phyloP scores from a whole-genome alignment of 1,284 basidiomycete species.

The Spongispora temasekensis region DNA sequence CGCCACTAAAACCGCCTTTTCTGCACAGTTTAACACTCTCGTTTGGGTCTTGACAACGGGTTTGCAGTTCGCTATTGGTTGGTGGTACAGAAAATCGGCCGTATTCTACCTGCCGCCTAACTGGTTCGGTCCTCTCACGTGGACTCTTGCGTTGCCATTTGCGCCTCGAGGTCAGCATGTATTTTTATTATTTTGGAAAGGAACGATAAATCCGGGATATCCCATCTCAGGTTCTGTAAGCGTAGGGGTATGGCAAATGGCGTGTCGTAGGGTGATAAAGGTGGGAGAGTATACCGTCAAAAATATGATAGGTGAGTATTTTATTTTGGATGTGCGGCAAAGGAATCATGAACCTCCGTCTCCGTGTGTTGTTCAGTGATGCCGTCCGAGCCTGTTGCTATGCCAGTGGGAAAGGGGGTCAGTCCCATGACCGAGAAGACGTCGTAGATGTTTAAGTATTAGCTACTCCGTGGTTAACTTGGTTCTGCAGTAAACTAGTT shows the following conservation, averaged over 20 bases:
- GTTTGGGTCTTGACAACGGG: constrained; percentile 87
- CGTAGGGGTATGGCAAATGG: constrained; percentile 89
- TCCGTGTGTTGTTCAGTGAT: constrained; percentile 7
- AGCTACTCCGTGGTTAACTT: no score
- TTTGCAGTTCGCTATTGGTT: constrained; percentile 78
- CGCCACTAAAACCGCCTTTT: constrained; percentile 66
- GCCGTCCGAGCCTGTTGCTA: constrained; percentile 22
- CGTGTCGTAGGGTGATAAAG: constrained; percentile 77
- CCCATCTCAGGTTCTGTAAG: constrained; percentile 79
- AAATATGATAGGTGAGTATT: constrained; percentile 40
- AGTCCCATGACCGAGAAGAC: constrained; percentile 14
- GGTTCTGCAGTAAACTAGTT: no score
- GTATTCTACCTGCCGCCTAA: constrained; percentile 89
- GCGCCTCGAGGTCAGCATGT: constrained; percentile 68
- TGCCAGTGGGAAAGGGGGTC: constrained; percentile 14
- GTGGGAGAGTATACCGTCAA: constrained; percentile 69
- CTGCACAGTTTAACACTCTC: constrained; percentile 69
- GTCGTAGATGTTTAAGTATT: no score
- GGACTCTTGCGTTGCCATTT: constrained; percentile 83
- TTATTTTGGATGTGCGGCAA: background rate
- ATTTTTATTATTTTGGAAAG: background rate
- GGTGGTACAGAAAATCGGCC: constrained; percentile 87
- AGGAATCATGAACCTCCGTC: constrained; percentile 2
- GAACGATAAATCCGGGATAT: background rate
- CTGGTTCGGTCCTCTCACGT: constrained; percentile 84